phyloP scores from a whole-genome alignment of 345 rosid species.

The Pelargonium nanum region DNA sequence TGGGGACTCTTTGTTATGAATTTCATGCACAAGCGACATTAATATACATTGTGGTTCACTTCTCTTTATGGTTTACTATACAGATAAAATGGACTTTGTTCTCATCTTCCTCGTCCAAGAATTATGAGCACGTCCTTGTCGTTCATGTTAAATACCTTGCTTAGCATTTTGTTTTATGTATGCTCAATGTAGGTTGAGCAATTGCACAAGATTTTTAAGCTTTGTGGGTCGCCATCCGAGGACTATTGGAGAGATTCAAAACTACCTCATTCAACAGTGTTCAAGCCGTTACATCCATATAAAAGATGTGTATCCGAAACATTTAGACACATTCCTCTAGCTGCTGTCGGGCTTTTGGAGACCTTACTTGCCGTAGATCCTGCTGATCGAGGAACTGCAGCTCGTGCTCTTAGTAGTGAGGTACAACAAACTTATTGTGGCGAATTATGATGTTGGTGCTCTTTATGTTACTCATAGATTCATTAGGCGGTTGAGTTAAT shows the following conservation, averaged over 20 bases:
- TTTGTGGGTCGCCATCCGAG: slow-evolving; percentile 90
- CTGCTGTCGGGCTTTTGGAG: slow-evolving; percentile 62
- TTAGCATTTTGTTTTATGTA: background rate
- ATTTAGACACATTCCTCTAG: slow-evolving; percentile 48
- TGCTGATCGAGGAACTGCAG: slow-evolving; percentile 58
- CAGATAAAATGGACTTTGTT: no score
- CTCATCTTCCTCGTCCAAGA: no score
- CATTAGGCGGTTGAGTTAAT: no score
- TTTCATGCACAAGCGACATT: no score
- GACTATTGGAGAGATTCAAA: slow-evolving; percentile 64
- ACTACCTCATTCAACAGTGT: slow-evolving; percentile 50
- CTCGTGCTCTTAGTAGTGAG: no score
- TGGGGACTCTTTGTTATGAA: background rate
- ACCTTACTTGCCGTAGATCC: slow-evolving; percentile 80
- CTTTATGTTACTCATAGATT: no score
- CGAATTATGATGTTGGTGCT: no score
- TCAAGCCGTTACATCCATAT: slow-evolving; percentile 77
- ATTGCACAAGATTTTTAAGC: slow-evolving; percentile 82
- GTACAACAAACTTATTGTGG: no score
- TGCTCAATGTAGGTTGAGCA: slow-evolving; percentile 64
- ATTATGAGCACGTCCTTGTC: no score
- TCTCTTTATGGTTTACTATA: no score
- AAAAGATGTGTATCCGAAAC: slow-evolving; percentile 49
- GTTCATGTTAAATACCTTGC: no score
- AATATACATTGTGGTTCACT: no score